Conservation (phyloP, 163 green algal genomes). For the Scenedesmus sp. region DNA sequence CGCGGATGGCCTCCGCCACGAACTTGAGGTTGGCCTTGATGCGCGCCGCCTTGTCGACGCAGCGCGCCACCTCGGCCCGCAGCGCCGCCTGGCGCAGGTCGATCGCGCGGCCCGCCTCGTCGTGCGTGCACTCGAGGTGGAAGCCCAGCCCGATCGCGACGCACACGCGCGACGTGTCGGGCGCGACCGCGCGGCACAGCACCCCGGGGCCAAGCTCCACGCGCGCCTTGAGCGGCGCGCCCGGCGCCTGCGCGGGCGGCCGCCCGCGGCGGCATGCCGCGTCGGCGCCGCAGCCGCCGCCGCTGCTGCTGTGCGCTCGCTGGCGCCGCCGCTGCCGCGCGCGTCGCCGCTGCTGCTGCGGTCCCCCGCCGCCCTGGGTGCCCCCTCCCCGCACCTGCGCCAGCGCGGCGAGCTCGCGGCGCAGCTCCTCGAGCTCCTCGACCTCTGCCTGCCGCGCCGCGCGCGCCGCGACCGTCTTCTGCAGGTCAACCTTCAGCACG, state of each 20-base stretch:
- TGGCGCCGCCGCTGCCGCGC: neutral
- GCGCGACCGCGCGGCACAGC: slow-evolving; percentile 47
- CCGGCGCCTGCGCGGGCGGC: slow-evolving; percentile 16
- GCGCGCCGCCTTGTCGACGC: slow-evolving; percentile 29
- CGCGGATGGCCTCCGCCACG: slow-evolving; percentile 21
- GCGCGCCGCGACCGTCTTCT: slow-evolving; percentile 5
- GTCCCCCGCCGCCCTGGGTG: too few relatives aligned
- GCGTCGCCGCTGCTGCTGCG: neutral
- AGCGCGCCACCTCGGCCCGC: slow-evolving; percentile 8
- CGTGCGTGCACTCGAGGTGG: slow-evolving; percentile 49
- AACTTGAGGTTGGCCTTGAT: slow-evolving; percentile 44
- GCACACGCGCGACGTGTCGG: slow-evolving; percentile 54
- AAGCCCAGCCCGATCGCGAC: slow-evolving; percentile 62
- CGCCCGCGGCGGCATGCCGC: neutral
- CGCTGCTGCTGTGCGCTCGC: neutral
- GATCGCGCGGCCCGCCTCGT: slow-evolving; percentile 38
- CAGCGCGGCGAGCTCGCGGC: slow-evolving; percentile 4
- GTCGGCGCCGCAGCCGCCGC: neutral
- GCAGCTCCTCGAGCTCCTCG: slow-evolving; percentile 44
- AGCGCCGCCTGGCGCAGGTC: neutral
- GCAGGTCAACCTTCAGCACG: slow-evolving; percentile 45
- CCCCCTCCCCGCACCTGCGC: neutral
- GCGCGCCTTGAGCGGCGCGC: slow-evolving; percentile 29
- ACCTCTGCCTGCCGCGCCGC: slow-evolving; percentile 39
- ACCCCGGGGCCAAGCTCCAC: slow-evolving; percentile 61